phyloP scores from a whole-genome alignment of 208 protist species.

The Trypanosoma avium region DNA sequence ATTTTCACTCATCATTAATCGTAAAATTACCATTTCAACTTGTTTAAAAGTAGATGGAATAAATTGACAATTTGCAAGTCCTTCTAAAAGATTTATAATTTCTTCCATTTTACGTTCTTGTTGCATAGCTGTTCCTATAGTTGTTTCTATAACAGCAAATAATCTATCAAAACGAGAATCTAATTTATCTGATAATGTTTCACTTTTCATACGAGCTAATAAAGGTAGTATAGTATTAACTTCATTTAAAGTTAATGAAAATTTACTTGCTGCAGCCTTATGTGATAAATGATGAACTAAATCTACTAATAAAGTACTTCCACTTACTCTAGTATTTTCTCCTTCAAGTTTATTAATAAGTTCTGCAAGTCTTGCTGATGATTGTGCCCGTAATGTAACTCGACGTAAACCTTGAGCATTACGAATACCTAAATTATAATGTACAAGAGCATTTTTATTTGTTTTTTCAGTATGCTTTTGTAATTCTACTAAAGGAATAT shows the following conservation, averaged over 20 bases:
- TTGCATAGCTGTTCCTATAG: constrained; percentile 63
- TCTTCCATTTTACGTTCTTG: constrained; percentile 19
- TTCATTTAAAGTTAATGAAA: constrained; percentile 44
- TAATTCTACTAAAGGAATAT: constrained; percentile 68
- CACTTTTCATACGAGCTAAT: constrained; percentile 37
- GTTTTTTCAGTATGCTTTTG: constrained; percentile 59
- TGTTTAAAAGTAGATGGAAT: constrained; percentile 51
- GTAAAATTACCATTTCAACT: constrained; percentile 69
- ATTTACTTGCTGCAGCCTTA: constrained; percentile 46
- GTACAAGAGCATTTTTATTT: constrained; percentile 58
- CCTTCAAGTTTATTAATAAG: constrained; percentile 56
- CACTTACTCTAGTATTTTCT: constrained; percentile 8
- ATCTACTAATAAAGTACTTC: constrained; percentile 41
- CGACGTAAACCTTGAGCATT: constrained; percentile 74
- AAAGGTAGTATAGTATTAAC: constrained; percentile 62
- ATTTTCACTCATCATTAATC: constrained; percentile 31
- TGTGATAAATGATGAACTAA: constrained; percentile 73
- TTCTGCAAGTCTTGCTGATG: constrained; percentile 49
- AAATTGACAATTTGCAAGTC: constrained; percentile 58
- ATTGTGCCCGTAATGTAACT: constrained; percentile 37
- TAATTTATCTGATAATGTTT: constrained; percentile 8
- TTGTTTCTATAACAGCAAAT: constrained; percentile 42
- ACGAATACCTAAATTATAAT: constrained; percentile 65
- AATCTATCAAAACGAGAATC: constrained; percentile 41
- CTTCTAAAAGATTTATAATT: constrained; percentile 55